Percentiles rank a stretch among this genome's conserved stretches.
Evolutionary conservation across 306 rosid species (phyloP).

Genomic region (Vigna reflexopilosa): DNA sequence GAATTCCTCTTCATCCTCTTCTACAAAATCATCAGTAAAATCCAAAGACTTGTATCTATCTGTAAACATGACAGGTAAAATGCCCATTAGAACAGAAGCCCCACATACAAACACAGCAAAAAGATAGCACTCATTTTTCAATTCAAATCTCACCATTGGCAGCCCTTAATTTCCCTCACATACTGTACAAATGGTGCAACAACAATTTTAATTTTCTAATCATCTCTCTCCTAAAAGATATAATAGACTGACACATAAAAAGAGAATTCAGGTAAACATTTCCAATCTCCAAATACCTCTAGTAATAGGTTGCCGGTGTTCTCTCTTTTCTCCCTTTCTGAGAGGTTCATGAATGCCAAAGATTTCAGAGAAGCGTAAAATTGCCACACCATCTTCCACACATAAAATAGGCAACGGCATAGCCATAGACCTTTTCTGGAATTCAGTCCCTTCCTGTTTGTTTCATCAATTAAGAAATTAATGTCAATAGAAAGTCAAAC

Average conservation of each 20-base stretch:
- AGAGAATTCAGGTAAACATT: conserved; percentile 35
- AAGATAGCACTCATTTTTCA: conserved; percentile 37
- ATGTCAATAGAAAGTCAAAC: conserved; percentile 47
- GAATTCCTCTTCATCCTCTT: conserved; percentile 95
- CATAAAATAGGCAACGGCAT: conserved; percentile 82
- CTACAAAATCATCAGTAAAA: conserved; percentile 70
- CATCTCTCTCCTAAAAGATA: conserved; percentile 22
- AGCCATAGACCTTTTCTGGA: conserved; percentile 54
- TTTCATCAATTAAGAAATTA: conserved; percentile 44
- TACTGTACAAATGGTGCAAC: background rate
- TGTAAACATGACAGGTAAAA: conserved; percentile 46
- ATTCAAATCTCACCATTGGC: conserved; percentile 26
- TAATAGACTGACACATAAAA: conserved; percentile 34
- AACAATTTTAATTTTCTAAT: conserved; percentile 31
- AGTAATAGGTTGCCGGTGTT: conserved; percentile 66
- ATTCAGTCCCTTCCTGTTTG: conserved; percentile 65
- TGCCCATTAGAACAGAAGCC: conserved; percentile 39
- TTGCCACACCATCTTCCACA: conserved; percentile 81
- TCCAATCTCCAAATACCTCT: conserved; percentile 56
- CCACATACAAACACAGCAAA: conserved; percentile 27
- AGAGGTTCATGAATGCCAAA: conserved; percentile 81
- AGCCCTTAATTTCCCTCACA: conserved; percentile 34
- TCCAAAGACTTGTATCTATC: conserved; percentile 69
- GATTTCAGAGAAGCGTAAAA: conserved; percentile 91
- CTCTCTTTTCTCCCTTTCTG: conserved; percentile 85